These are phyloP conservation scores for Croton laevigatus DNA, from an alignment of 441 rosid genomes.

Conservation along the genomic window DNA sequence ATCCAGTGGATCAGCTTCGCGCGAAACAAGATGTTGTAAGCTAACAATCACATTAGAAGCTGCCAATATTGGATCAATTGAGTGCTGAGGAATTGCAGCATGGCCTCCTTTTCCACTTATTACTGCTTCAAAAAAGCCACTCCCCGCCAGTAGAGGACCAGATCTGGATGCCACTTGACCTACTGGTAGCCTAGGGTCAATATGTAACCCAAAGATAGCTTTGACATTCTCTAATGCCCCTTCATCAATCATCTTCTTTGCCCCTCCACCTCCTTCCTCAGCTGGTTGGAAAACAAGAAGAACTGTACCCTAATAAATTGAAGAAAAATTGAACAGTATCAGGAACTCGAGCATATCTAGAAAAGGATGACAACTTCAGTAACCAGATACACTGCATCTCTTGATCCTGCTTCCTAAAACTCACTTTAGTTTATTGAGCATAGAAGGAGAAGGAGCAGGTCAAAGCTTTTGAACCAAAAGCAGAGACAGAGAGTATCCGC, in stretches of 20 bases:
- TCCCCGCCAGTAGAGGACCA: conserved; percentile 84
- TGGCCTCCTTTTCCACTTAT: conserved; percentile 92
- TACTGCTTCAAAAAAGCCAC: conserved; percentile 86
- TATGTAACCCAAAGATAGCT: conserved; percentile 88
- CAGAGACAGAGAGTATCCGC: neutral
- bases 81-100: conserved; percentile 88
- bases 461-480: conserved; percentile 3
- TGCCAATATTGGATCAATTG: conserved; percentile 88
- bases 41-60: conserved; percentile 89
- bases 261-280: conserved; percentile 98
- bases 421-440: neutral
- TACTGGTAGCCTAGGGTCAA: conserved; percentile 37
- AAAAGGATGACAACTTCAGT: neutral
- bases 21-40: conserved; percentile 87
- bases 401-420: neutral
- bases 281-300: conserved; percentile 92
- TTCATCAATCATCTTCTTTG: conserved; percentile 51
- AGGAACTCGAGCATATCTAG: neutral
- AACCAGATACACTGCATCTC: neutral
- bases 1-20: conserved; percentile 94
- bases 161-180: conserved; percentile 72
- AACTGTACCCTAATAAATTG: conserved; percentile 67
- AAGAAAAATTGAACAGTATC: conserved; percentile 11
- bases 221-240: conserved; percentile 67
- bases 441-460: neutral